These are phyloP conservation scores for Hemisphaericaspora lyxosophila DNA, from an alignment of 1,139 yeast species.

Conservation along the genomic window DNA sequence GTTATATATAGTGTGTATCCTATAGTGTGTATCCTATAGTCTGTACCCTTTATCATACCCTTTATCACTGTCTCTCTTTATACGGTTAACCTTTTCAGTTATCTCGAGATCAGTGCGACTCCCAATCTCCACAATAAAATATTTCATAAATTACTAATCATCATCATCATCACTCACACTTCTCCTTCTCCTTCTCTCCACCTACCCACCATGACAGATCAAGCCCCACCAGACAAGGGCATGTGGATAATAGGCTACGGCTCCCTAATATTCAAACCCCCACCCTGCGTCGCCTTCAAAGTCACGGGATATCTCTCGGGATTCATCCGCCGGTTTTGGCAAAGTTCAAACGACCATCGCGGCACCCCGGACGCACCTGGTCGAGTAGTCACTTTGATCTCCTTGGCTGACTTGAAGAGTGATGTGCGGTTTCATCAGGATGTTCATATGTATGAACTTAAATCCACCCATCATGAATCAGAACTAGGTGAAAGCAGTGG, in stretches of 20 bases:
- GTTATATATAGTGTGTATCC: slow-evolving; percentile 32
- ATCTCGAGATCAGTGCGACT: too few relatives aligned
- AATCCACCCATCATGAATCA: slow-evolving; percentile 12
- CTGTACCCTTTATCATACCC: too few relatives aligned
- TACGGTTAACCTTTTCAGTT: too few relatives aligned
- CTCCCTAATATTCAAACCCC: slow-evolving; percentile 86
- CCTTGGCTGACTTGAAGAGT: slow-evolving; percentile 51
- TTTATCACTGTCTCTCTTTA: too few relatives aligned
- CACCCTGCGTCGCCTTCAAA: slow-evolving; percentile 61
- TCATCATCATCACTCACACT: not conserved
- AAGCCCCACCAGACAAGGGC: slow-evolving; percentile 20
- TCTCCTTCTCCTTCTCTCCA: too few relatives aligned
- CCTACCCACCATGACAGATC: not conserved
- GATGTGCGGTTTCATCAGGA: slow-evolving; percentile 47
- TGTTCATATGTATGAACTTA: slow-evolving; percentile 40
- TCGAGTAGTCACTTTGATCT: slow-evolving; percentile 77
- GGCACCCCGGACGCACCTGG: slow-evolving; percentile 88
- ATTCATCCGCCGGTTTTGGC: slow-evolving; percentile 86
- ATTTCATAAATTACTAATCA: not conserved
- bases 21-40: too few relatives aligned
- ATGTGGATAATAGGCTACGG: slow-evolving; percentile 94
- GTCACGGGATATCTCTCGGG: slow-evolving; percentile 79
- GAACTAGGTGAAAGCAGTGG: slow-evolving; percentile 11
- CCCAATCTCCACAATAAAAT: too few relatives aligned
- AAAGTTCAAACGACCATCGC: slow-evolving; percentile 82